Conservation (phyloP, 2,329 filamentous ascomycete species). For the Ophiocordyceps camponoti-floridani region DNA sequence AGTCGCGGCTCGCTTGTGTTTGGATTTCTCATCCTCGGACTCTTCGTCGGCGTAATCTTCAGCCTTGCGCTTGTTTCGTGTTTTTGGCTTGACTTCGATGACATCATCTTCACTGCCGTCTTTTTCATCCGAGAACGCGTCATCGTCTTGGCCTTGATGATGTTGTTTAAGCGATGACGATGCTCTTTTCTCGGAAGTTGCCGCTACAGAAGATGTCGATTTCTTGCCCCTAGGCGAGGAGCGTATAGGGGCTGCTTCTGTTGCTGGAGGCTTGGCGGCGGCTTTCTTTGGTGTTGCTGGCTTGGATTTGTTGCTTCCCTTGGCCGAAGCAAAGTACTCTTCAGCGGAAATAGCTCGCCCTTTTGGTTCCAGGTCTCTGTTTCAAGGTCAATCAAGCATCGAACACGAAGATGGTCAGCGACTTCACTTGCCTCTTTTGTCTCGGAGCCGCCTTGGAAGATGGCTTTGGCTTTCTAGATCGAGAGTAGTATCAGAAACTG, state of each 20-base stretch:
- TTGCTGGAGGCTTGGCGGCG: slow-evolving; percentile 17
- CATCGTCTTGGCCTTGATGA: slow-evolving; percentile 31
- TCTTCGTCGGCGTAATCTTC: slow-evolving; percentile 62
- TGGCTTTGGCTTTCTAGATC: slow-evolving; percentile 31
- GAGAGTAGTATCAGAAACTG: neutral
- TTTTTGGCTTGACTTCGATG: slow-evolving; percentile 55
- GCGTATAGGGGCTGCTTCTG: slow-evolving; percentile 27
- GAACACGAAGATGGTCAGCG: neutral
- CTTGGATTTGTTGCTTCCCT: slow-evolving; percentile 19
- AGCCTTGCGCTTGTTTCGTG: slow-evolving; percentile 45
- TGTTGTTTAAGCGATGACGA: slow-evolving; percentile 7
- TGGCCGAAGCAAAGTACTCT: slow-evolving; percentile 36
- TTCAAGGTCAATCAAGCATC: slow-evolving; percentile 7
- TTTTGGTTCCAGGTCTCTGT: slow-evolving; percentile 21
- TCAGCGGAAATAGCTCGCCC: slow-evolving; percentile 35
- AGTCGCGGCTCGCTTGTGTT: slow-evolving; percentile 38
- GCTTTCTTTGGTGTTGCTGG: slow-evolving; percentile 20
- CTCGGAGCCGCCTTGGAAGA: slow-evolving; percentile 27
- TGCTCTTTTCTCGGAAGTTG: slow-evolving; percentile 21
- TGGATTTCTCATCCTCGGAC: slow-evolving; percentile 52
- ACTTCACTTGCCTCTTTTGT: slow-evolving; percentile 24
- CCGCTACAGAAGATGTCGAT: slow-evolving; percentile 8
- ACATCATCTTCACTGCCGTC: slow-evolving; percentile 64
- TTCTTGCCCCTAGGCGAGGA: slow-evolving; percentile 33
- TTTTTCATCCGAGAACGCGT: slow-evolving; percentile 47